phyloP scores from a whole-genome alignment of 164 flowering plant species.

The Aristolochia fimbriata region DNA sequence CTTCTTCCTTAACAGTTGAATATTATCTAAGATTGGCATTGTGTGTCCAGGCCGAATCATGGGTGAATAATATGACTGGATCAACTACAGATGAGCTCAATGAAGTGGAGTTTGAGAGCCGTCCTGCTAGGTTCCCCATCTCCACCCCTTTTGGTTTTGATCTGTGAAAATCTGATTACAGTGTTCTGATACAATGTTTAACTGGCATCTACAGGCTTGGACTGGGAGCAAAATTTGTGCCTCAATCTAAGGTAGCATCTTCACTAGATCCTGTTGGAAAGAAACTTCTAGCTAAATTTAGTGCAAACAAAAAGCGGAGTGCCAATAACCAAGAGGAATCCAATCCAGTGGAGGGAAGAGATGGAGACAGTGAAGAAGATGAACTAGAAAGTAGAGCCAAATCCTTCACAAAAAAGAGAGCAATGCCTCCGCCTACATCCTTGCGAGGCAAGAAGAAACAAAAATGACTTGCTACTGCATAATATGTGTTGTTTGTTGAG shows the following conservation, averaged over 20 bases:
- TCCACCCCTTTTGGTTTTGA: background rate
- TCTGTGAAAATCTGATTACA: background rate
- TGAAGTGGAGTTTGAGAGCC: conserved; percentile 27
- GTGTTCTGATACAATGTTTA: background rate
- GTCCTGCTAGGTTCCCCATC: conserved; percentile 46
- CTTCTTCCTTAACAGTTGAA: too few relatives aligned
- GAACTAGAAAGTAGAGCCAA: conserved; percentile 47
- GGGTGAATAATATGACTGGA: conserved; percentile 59
- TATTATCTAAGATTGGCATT: too few relatives aligned
- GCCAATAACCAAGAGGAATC: conserved; percentile 9
- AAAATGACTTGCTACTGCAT: too few relatives aligned
- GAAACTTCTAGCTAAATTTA: conserved; percentile 39
- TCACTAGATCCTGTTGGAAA: conserved; percentile 44
- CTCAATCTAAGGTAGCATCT: conserved; percentile 18
- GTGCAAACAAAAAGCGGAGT: conserved; percentile 26
- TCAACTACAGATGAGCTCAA: conserved; percentile 23
- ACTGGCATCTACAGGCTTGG: conserved; percentile 34
- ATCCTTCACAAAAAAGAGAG: conserved; percentile 47
- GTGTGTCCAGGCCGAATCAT: conserved; percentile 51
- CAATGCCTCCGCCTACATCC: conserved; percentile 7
- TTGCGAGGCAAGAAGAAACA: conserved; percentile 2
- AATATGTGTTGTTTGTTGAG: too few relatives aligned
- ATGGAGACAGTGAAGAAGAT: conserved; percentile 21
- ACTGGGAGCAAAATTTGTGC: conserved; percentile 36
- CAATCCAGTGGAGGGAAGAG: conserved; percentile 14